Evolutionary conservation across 2,329 filamentous ascomycete genomes (phyloP).

Genomic region (Stemphylium lycopersici): DNA sequence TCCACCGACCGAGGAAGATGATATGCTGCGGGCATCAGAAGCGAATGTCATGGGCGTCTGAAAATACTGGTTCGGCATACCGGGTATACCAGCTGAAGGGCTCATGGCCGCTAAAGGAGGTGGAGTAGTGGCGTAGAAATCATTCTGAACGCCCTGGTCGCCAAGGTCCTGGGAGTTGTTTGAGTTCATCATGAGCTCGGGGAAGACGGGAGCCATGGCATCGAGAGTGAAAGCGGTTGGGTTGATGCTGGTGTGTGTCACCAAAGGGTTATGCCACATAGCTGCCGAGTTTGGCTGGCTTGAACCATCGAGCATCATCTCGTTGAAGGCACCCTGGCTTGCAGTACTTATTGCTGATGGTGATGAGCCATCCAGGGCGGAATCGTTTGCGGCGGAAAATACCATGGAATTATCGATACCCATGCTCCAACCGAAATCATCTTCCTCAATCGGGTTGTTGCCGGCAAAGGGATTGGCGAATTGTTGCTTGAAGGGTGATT

Average conservation of each 20-base stretch:
- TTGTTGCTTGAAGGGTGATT: slow-evolving; percentile 54
- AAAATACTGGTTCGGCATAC: slow-evolving; percentile 64
- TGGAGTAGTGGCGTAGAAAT: slow-evolving; percentile 80
- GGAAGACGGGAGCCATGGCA: slow-evolving; percentile 74
- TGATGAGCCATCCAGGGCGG: slow-evolving; percentile 88
- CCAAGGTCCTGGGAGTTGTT: slow-evolving; percentile 78
- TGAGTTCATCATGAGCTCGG: slow-evolving; percentile 69
- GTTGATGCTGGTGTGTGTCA: slow-evolving; percentile 70
- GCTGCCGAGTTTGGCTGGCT: slow-evolving; percentile 46
- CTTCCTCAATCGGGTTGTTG: slow-evolving; percentile 67
- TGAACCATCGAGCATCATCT: slow-evolving; percentile 83
- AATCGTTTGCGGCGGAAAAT: slow-evolving; percentile 67
- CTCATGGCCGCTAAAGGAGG: slow-evolving; percentile 77
- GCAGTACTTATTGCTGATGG: slow-evolving; percentile 95
- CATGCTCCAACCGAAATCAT: slow-evolving; percentile 86
- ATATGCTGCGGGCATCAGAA: slow-evolving; percentile 67
- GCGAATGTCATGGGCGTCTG: slow-evolving; percentile 71
- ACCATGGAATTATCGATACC: slow-evolving; percentile 74
- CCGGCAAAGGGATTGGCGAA: slow-evolving; percentile 60
- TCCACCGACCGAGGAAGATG: slow-evolving; percentile 73
- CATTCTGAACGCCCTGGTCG: slow-evolving; percentile 70
- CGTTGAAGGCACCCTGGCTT: slow-evolving; percentile 89
- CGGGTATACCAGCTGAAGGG: slow-evolving; percentile 69
- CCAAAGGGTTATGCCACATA: slow-evolving; percentile 57
- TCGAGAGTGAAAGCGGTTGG: slow-evolving; percentile 75